phyloP scores from a whole-genome alignment of 352 stramenopile genomes.

The Globisporangium cystogenes region DNA sequence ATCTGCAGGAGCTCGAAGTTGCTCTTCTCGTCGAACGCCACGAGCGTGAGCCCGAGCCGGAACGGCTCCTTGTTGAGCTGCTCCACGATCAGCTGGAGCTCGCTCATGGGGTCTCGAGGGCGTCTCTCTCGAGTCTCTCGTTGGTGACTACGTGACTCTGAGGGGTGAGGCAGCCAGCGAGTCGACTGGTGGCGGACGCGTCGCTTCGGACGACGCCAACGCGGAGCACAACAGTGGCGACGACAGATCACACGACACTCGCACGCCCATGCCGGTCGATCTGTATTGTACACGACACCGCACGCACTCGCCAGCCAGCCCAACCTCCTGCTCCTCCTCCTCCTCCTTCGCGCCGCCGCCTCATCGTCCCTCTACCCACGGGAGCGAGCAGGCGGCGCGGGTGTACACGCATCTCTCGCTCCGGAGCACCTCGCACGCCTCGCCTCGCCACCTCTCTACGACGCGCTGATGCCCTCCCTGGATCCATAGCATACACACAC shows the following conservation, averaged over 20 bases:
- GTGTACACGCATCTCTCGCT: neutral
- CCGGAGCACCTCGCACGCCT: neutral
- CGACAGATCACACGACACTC: too few relatives aligned
- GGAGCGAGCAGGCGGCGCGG: neutral
- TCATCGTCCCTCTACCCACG: neutral
- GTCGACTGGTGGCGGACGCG: too few relatives aligned
- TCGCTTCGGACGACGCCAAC: too few relatives aligned
- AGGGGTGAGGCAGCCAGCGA: too few relatives aligned
- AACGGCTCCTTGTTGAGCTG: constrained; percentile 92
- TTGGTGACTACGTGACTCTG: too few relatives aligned
- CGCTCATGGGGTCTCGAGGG: constrained; percentile 67
- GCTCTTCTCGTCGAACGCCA: constrained; percentile 94
- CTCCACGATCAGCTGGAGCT: constrained; percentile 91
- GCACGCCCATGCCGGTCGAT: constrained; percentile 14
- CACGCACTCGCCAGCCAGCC: constrained; percentile 4
- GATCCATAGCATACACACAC: too few relatives aligned
- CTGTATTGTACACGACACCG: constrained; percentile 22
- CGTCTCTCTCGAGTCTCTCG: too few relatives aligned
- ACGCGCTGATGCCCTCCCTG: constrained; percentile 74
- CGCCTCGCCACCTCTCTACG: constrained; percentile 21
- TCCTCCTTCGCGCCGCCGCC: neutral
- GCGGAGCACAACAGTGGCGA: neutral
- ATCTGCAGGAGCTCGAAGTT: constrained; percentile 92
- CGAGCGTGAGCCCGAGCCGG: constrained; percentile 81
- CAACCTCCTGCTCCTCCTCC: constrained; percentile 2